These are phyloP conservation scores for Liquidambar formosana DNA, from an alignment of 164 flowering plant species.

Conservation along the genomic window DNA sequence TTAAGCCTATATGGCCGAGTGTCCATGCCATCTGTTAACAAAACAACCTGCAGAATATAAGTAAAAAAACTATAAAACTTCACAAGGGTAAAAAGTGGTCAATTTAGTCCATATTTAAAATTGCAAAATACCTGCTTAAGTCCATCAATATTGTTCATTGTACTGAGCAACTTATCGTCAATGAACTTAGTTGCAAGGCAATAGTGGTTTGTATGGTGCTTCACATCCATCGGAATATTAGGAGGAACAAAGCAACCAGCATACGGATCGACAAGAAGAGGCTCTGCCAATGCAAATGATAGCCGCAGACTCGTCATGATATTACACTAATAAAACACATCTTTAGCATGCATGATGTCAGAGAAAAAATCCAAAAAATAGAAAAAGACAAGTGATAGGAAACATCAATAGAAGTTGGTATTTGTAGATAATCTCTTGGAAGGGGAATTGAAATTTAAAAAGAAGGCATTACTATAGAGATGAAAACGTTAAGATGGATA, in stretches of 20 bases:
- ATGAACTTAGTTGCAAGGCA: conserved; percentile 84
- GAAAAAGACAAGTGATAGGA: neutral
- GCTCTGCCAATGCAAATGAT: conserved; percentile 47
- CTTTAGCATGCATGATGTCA: neutral
- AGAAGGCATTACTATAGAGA: too few relatives aligned
- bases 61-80: conserved; percentile 4
- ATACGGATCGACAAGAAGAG: conserved; percentile 79
- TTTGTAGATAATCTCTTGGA: neutral
- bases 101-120: neutral
- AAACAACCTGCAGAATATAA: conserved; percentile 65
- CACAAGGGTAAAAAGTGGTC: neutral
- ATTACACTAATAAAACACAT: neutral
- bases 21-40: conserved; percentile 95
- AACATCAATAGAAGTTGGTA: neutral
- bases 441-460: too few relatives aligned
- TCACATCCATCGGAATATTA: conserved; percentile 22
- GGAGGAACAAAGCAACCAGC: conserved; percentile 60
- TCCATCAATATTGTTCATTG: conserved; percentile 46
- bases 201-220: conserved; percentile 37
- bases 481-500: too few relatives aligned
- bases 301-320: neutral
- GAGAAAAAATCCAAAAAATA: neutral
- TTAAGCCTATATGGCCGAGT: conserved; percentile 81
- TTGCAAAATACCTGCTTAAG: conserved; percentile 63
- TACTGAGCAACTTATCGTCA: conserved; percentile 67